Base-by-base conservation (phyloP, 495 filamentous ascomycete genomes). In the Cudoniella acicularis region DNA sequence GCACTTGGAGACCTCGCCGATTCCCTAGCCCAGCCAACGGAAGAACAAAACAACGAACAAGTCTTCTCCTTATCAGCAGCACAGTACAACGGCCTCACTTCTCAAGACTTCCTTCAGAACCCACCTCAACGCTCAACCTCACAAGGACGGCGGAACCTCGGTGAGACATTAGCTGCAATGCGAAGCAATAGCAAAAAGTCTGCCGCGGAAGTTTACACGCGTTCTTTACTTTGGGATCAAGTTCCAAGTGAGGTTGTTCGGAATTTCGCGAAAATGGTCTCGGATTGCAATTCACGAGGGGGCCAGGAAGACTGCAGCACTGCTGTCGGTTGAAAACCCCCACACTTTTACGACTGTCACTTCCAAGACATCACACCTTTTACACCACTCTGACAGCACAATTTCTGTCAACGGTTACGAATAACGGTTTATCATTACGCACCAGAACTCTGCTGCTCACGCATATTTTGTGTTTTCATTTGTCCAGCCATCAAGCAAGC, bases 161-260 rank as follows among this genome's bases (percentile, higher is more conserved):
- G 90, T 54, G 89, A 96, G 64, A 86, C 90, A 10, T 79, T 97
- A 27, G 87, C 88, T 60, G 86, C 81, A 24, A 90, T 95, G 86
- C 84, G 91, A 60, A 79, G 74, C 69, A 75, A 77, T 60, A 79
- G 77, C 66, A 85, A 88, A 66, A 77, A 83, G 56, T 81, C 79
- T 52, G 90, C 83, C 36, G 87, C 89, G 25, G 91, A 96, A 66
- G 90, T 97, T 43, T 96, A 98, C 74, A 94, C 91, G 24, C 80
- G 93, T 25, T 94, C 90, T 50, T 80, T 98, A 58, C 86, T 98
- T 64, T 97, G 92, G 92, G 92, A 96, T 66, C 87, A 88, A 69
- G 89, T 98, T 60, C 91, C 95, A 47, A 77, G 84, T 61, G 91
- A 98, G 67, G 90, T 97, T 47, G 92, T 98, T 52, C 84, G 86